These are phyloP conservation scores for Musa beccarii DNA, from an alignment of 176 grass and related monocot species.

Conservation along the genomic window DNA sequence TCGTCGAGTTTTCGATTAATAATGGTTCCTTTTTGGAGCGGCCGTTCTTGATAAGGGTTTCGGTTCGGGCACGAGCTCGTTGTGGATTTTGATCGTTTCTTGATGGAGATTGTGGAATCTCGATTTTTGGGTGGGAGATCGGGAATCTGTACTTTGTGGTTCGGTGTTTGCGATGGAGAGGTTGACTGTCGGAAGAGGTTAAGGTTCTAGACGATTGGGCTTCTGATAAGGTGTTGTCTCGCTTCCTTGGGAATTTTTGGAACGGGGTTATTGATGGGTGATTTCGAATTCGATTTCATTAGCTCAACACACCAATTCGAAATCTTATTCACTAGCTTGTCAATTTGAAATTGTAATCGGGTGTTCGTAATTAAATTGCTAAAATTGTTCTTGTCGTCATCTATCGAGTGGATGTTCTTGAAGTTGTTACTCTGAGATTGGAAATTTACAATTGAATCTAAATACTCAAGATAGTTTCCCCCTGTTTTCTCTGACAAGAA, in stretches of 20 bases:
- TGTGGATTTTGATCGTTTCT: neutral
- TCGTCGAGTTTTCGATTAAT: neutral
- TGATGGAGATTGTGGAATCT: too few relatives aligned
- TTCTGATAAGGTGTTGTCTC: too few relatives aligned
- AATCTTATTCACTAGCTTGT: neutral
- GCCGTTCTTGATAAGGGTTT: neutral
- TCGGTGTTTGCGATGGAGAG: neutral
- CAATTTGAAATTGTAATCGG: neutral
- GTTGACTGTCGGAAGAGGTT: neutral
- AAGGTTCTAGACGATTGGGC: neutral
- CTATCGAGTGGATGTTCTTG: neutral
- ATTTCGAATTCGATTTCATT: neutral
- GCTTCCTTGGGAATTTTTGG: too few relatives aligned
- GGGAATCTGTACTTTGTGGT: neutral
- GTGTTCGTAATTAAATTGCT: neutral
- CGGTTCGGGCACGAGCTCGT: neutral
- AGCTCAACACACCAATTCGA: neutral
- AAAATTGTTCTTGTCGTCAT: slow-evolving; percentile 1
- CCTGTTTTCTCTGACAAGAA: neutral
- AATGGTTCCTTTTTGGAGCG: too few relatives aligned
- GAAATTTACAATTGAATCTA: neutral
- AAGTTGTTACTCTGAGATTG: neutral
- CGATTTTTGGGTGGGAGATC: neutral
- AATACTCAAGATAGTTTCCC: neutral
- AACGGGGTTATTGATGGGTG: neutral